phyloP scores from a whole-genome alignment of 2,329 filamentous ascomycete species.

The Stemphylium lycopersici region DNA sequence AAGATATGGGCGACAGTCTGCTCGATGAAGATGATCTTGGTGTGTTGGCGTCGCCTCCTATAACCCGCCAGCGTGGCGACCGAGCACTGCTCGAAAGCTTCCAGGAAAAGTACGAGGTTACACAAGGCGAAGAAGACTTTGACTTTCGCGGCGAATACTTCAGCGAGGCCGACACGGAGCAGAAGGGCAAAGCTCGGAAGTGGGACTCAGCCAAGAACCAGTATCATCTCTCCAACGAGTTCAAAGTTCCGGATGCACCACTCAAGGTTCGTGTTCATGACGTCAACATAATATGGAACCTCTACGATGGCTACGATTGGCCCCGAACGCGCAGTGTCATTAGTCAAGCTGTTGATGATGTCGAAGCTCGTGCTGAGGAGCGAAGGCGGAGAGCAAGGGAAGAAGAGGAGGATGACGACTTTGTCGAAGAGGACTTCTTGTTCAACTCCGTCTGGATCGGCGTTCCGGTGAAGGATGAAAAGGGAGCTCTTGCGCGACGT shows the following conservation, averaged over 20 bases:
- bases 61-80: conserved; percentile 41
- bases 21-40: conserved; percentile 50
- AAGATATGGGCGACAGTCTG: conserved; percentile 52
- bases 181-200: conserved; percentile 72
- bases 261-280: conserved; percentile 80
- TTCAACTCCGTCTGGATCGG: conserved; percentile 99
- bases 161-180: conserved; percentile 61
- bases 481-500: conserved; percentile 76
- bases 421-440: conserved; percentile 91
- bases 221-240: conserved; percentile 70
- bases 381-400: conserved; percentile 67
- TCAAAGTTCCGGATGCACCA: conserved; percentile 69
- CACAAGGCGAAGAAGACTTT: conserved; percentile 66
- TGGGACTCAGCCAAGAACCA: conserved; percentile 81
- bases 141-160: conserved; percentile 82
- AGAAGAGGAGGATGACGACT: conserved; percentile 61
- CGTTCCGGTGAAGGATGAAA: conserved; percentile 84
- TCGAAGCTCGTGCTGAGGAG: conserved; percentile 82
- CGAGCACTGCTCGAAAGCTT: conserved; percentile 56
- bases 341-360: conserved; percentile 82
- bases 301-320: conserved; percentile 99
- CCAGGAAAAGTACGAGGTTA: conserved; percentile 60
- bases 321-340: conserved; percentile 84
- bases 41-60: conserved; percentile 41
- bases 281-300: conserved; percentile 94